Conservation (phyloP, 208 protist genomes). For the Jaenimonas drosophilae region DNA sequence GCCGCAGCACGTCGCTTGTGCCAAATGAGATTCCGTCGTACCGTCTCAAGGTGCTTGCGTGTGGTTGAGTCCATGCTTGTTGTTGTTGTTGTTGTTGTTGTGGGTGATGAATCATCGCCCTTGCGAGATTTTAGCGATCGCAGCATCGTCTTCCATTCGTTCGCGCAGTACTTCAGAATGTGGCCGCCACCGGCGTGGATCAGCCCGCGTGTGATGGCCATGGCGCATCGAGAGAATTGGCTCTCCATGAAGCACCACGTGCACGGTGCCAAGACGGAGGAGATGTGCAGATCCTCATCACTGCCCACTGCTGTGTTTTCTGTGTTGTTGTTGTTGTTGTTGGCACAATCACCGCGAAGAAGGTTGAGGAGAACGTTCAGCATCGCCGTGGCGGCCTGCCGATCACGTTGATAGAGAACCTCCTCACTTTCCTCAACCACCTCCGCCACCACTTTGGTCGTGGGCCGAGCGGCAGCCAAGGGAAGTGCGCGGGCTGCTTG, state of each 20-base stretch:
- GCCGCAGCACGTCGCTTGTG: not conserved
- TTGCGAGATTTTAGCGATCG: not conserved
- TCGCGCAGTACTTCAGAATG: conserved; percentile 34
- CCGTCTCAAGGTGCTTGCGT: conserved; percentile 7
- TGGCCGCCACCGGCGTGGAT: conserved; percentile 47
- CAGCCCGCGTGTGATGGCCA: conserved; percentile 56
- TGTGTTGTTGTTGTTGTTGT: not conserved
- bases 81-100: not conserved
- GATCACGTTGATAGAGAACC: no score
- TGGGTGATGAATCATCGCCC: not conserved
- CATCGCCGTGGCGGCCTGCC: not conserved
- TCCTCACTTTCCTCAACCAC: no score
- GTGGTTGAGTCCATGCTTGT: not conserved
- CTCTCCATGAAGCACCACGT: conserved; percentile 62
- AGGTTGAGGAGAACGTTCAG: not conserved
- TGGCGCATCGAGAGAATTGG: conserved; percentile 45
- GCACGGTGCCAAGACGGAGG: not conserved
- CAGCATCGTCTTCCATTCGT: conserved; percentile 28
- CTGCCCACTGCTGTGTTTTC: not conserved
- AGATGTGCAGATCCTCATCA: not conserved
- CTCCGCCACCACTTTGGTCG: no score
- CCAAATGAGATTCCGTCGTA: not conserved
- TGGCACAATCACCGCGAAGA: no score
- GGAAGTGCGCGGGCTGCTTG: no score
- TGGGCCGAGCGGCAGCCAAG: no score